These are phyloP conservation scores for Geosmithia flava DNA, from an alignment of 2,329 filamentous ascomycete genomes.

Conservation along the genomic window DNA sequence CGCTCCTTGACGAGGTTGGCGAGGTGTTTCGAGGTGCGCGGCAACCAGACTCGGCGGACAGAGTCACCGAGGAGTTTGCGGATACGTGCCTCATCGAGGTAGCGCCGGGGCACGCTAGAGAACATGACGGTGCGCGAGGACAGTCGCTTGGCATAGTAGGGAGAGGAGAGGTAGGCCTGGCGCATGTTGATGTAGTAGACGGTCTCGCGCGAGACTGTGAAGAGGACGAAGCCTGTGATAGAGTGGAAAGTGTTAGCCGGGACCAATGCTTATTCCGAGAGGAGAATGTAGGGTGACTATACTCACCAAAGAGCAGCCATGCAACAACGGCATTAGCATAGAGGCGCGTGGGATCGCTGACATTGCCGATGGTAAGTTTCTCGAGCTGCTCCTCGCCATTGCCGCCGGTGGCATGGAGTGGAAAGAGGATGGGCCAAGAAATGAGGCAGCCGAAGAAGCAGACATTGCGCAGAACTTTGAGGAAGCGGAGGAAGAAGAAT, in stretches of 20 bases:
- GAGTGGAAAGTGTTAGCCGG: background rate
- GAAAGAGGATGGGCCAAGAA: constrained; percentile 78
- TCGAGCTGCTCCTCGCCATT: constrained; percentile 55
- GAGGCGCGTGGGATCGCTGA: constrained; percentile 47
- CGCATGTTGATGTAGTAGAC: constrained; percentile 89
- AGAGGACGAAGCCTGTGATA: constrained; percentile 65
- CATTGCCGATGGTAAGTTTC: constrained; percentile 66
- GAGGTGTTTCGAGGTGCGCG: constrained; percentile 62
- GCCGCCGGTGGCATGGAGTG: constrained; percentile 76
- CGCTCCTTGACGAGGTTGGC: constrained; percentile 73
- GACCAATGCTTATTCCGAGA: background rate
- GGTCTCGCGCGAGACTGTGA: constrained; percentile 74
- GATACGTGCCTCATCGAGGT: constrained; percentile 65
- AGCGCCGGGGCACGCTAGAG: constrained; percentile 67
- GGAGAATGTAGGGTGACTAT: too few relatives aligned
- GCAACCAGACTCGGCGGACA: constrained; percentile 77
- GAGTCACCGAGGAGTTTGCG: constrained; percentile 71
- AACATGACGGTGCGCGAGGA: constrained; percentile 88
- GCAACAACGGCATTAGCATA: constrained; percentile 74
- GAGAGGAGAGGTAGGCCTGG: constrained; percentile 82
- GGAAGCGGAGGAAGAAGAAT: constrained; percentile 74
- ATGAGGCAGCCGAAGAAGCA: constrained; percentile 75
- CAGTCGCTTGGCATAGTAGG: constrained; percentile 70
- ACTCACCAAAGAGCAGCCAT: constrained; percentile 57
- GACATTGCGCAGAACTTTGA: constrained; percentile 60